Evolutionary conservation across 75 land plant species (phyloP), one percentile per base, ranked within the genome.

Genomic region (Selaginella moellendorffii): DNA sequence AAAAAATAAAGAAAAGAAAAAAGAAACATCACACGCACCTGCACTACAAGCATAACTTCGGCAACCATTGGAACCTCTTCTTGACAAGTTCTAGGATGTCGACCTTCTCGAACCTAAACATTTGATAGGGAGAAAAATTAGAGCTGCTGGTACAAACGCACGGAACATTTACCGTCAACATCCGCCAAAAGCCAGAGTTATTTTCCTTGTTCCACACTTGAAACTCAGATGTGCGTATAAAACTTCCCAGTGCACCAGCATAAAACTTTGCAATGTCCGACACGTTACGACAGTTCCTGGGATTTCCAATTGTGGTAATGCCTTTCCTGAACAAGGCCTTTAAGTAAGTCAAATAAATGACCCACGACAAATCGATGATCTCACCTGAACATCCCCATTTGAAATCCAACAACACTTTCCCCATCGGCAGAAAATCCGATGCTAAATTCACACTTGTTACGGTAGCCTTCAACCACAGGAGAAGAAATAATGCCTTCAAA

Each of bases 401-500:
- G 82, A 63, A 95, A 95, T 1, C 99, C 99, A 31, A 90, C 99
- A 23, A 83, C 87, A n/a, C 66, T 68, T 56, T 79, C 80, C 19
- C 92, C 97, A 65, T 82, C 72, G 28, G 72, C 36, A 36, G 97
- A 84, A 61, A 68, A 80, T 52, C 99, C 99, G 54, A 84, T 77
- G 14, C 88, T 82, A 64, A 95, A 95, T 62, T 95, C 99, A 75
- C 99, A 95, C 54, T 95, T 95, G 67, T 90, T 95, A 24, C 99
- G 81, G 52, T 95, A 95, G 29, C 99, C 99, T 76, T 86, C 79
- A 30, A 81, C 69, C 27, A 84, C 17, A 53, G 99, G 99, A 59
- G 99, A 95, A 70, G 76, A 76, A 31, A 95, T 18, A 31, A 95
- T 76, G 1, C 91, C 99, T 70, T 90, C 92, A 19, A 95, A 69